Evolutionary conservation across 768 basidiomycete species (phyloP), one percentile per base, ranked within the genome.

Genomic region (Amanita rubescens): DNA sequence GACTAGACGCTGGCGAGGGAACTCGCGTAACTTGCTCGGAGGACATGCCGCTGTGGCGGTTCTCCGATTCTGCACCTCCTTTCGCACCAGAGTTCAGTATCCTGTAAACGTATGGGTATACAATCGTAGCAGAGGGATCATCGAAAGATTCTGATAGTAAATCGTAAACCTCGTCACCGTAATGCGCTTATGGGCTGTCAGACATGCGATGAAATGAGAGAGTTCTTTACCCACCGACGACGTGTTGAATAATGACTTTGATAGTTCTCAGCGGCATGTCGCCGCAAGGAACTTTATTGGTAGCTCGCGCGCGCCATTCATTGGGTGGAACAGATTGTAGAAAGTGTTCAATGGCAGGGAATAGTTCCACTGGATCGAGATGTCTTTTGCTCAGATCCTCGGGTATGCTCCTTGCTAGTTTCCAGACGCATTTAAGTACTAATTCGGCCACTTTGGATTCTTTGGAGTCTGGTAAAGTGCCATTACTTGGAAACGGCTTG

Each of bases 241-340:
- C 81, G 66, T 95, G 93, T 69, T 98, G 96, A 33, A 99, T 90
- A 60, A 99, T 91, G 38, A 96, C 94, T 75, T 99, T 99, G 67
- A 98, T 90, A 2, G 96, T 98, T 57, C 96, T 77, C 54, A 99
- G 69, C 2, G 96, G 96, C 94, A 98, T 94, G 63, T 99, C 96
- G 22, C 94, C 94, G 63, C 94, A 88, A 3, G 96, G 94, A 1
- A 98, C 82, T 58, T 87, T 88, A 64, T 90, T 93, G 0, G 85
- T 86, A 9, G 92, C 90, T 57, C 96, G 77, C 11, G 89, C 85
- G 49, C 95, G 83, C 92, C 94, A 99, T 67, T 96, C 94, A 57
- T 93, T 94, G 1, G 96, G 96, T 43, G 92, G 88, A 25, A 98
- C 85, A 1, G 87, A 90, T 63, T 93, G 87, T 46, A 98, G 67